Conservation (phyloP, 2,329 filamentous ascomycete species). For the Aureobasidium uvarum region DNA sequence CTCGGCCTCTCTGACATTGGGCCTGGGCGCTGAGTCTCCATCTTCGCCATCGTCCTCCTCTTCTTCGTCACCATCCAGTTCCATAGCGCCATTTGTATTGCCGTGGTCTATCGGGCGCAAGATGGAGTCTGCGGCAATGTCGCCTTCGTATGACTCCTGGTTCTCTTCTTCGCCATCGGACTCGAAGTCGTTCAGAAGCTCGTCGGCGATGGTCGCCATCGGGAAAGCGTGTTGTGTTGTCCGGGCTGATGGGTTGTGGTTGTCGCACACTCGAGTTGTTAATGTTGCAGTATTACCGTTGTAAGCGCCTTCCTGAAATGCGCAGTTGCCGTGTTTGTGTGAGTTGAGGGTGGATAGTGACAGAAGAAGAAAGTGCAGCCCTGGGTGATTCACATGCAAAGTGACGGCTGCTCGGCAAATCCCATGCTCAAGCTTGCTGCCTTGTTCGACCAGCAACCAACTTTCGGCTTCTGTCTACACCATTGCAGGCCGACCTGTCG, state of each 20-base stretch:
- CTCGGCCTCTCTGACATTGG: slow-evolving; percentile 55
- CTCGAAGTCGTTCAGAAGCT: slow-evolving; percentile 87
- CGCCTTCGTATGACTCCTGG: slow-evolving; percentile 30
- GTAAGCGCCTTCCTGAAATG: neutral
- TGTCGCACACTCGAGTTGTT: neutral
- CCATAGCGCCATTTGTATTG: slow-evolving; percentile 44
- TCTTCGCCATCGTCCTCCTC: slow-evolving; percentile 32
- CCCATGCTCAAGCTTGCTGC: neutral
- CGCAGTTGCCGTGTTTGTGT: neutral
- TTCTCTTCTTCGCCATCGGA: slow-evolving; percentile 68
- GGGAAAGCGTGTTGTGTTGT: slow-evolving; percentile 27
- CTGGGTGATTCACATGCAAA: slow-evolving; percentile 13
- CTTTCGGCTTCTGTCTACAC: neutral
- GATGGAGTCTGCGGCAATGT: slow-evolving; percentile 14
- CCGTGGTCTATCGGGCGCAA: slow-evolving; percentile 28
- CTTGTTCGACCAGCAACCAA: neutral
- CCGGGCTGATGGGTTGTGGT: neutral
- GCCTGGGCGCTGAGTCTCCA: slow-evolving; percentile 59
- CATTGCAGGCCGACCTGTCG: slow-evolving; percentile 9
- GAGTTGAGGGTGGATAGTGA: neutral
- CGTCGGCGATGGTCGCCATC: slow-evolving; percentile 91
- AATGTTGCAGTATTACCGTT: neutral
- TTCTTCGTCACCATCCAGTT: slow-evolving; percentile 56
- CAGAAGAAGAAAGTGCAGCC: neutral
- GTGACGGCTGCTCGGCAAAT: slow-evolving; percentile 14